Evolutionary conservation across 192 early-diverging fungal genomes (phyloP).

Genomic region (Rhizophagus prolifer): DNA sequence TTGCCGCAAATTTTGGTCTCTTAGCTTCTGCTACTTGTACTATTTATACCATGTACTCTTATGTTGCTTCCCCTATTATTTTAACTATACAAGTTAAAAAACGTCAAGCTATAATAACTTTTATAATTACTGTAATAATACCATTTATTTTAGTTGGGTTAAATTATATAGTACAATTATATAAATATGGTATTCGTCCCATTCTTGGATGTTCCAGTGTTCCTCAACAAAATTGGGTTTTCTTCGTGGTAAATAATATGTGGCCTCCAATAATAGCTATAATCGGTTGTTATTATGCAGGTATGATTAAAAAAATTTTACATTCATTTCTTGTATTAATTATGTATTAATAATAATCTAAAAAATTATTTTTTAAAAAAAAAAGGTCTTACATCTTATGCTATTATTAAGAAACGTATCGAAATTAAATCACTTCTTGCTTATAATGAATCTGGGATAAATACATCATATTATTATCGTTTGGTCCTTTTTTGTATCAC

Average conservation of each 20-base stretch:
- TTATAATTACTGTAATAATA: background rate
- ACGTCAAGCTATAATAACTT: background rate
- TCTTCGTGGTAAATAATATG: background rate
- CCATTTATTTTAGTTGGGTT: background rate
- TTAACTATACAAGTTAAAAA: background rate
- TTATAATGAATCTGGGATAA: constrained; percentile 11
- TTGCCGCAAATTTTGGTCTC: background rate
- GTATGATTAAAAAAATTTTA: too few species aligned
- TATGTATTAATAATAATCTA: too few species aligned
- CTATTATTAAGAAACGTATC: constrained; percentile 16
- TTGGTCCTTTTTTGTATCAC: constrained; percentile 16
- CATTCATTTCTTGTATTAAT: too few species aligned
- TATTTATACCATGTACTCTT: constrained; percentile 10
- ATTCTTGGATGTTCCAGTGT: constrained; percentile 9
- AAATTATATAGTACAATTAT: background rate
- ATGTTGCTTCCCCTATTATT: background rate
- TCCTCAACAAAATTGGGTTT: background rate
- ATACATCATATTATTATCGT: constrained; percentile 5
- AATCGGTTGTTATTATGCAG: constrained; percentile 16
- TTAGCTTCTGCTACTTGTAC: constrained; percentile 9
- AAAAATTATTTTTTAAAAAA: background rate
- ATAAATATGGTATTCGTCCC: constrained; percentile 16
- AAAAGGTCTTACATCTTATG: background rate
- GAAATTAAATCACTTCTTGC: constrained; percentile 12
- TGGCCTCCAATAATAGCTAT: constrained; percentile 13